These are phyloP conservation scores for Quercus tomentella DNA, from an alignment of 331 rosid genomes.

Conservation along the genomic window DNA sequence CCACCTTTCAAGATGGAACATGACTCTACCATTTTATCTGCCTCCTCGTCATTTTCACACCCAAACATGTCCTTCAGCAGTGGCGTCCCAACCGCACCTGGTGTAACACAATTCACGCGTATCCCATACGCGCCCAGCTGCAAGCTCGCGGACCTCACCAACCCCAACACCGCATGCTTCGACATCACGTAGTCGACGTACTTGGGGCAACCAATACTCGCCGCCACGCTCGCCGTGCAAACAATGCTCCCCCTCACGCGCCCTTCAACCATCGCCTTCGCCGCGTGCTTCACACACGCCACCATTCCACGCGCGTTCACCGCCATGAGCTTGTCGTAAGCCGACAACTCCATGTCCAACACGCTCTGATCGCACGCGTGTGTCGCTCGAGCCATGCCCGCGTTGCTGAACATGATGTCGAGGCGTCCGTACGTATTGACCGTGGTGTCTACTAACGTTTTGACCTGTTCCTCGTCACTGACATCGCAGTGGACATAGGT, in stretches of 20 bases:
- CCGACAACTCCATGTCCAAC: too few species aligned
- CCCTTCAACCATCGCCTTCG: background rate
- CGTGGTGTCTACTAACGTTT: background rate
- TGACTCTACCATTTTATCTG: too few species aligned
- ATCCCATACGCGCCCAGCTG: conserved; percentile 6
- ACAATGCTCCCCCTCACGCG: conserved; percentile 6
- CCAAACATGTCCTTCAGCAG: too few species aligned
- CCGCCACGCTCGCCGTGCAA: background rate
- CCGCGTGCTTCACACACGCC: conserved; percentile 17
- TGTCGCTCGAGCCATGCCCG: too few species aligned
- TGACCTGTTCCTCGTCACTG: background rate
- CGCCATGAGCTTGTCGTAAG: background rate
- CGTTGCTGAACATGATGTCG: conserved; percentile 20
- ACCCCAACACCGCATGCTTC: too few species aligned
- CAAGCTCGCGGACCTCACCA: background rate
- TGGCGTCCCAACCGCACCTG: conserved; percentile 10
- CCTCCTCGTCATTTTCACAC: too few species aligned
- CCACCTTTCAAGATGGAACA: background rate
- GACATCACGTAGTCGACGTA: background rate
- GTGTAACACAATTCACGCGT: conserved; percentile 20
- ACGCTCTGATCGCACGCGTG: too few species aligned
- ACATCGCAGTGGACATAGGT: conserved; percentile 13
- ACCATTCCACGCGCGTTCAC: background rate
- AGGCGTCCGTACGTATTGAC: background rate
- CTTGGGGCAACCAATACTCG: background rate